Conservation (phyloP, 176 grass and related monocot species). For the Phoenix dactylifera region DNA sequence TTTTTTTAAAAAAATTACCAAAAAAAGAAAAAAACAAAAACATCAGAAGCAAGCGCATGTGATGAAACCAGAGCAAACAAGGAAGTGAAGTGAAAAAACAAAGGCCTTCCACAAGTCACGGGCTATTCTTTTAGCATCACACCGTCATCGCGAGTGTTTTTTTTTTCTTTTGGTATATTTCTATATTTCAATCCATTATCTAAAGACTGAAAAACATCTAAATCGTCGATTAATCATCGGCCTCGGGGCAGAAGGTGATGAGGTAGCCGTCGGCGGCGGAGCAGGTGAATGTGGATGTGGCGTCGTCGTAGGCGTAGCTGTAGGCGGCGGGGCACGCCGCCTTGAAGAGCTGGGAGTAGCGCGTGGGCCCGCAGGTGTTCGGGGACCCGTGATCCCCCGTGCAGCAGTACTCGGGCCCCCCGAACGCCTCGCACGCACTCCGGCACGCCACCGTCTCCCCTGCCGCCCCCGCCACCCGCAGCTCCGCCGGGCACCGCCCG, state of each 20-base stretch:
- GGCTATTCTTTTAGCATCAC: too few relatives aligned
- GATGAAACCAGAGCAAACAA: too few relatives aligned
- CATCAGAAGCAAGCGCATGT: too few relatives aligned
- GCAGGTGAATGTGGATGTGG: conserved; percentile 87
- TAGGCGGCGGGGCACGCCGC: conserved; percentile 63
- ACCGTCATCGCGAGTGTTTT: too few relatives aligned
- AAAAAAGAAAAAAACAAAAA: too few relatives aligned
- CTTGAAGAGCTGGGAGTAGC: conserved; percentile 76
- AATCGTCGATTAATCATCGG: too few relatives aligned
- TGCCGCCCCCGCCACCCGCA: conserved; percentile 17
- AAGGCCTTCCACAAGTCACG: too few relatives aligned
- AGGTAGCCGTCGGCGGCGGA: conserved; percentile 35
- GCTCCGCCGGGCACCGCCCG: conserved; percentile 48
- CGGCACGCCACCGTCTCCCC: conserved; percentile 40
- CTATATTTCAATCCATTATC: too few relatives aligned
- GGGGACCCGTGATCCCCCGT: conserved; percentile 52
- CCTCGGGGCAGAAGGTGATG: conserved; percentile 65
- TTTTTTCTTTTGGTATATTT: too few relatives aligned
- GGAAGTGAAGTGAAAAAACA: too few relatives aligned
- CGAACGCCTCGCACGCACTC: conserved; percentile 81
- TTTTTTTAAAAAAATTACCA: too few relatives aligned
- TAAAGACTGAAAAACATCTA: too few relatives aligned
- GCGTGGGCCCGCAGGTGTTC: conserved; percentile 44
- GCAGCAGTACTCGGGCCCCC: conserved; percentile 65
- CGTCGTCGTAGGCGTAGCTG: conserved; percentile 92